Percentiles rank a stretch among this genome's conserved stretches.
Conservation (phyloP, 441 rosid genomes). For the Jatropha multifida region DNA sequence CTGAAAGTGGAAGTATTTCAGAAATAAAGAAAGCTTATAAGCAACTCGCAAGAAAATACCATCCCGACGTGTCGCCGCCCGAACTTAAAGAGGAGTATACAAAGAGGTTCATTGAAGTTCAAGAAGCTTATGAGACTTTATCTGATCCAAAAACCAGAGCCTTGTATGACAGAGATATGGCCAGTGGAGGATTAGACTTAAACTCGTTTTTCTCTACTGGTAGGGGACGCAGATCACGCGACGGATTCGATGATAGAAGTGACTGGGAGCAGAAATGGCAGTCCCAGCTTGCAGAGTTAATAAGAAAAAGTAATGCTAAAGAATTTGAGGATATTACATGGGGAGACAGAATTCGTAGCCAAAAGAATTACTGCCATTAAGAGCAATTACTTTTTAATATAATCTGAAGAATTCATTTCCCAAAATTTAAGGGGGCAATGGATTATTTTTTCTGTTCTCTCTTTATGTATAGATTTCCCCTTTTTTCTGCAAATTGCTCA, state of each 20-base stretch:
- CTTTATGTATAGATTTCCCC: too few species aligned
- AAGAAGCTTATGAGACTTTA: constrained; percentile 90
- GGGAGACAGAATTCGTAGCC: constrained; percentile 78
- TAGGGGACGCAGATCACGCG: constrained; percentile 36
- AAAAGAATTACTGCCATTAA: constrained; percentile 12
- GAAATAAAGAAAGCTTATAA: constrained; percentile 90
- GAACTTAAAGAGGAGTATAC: constrained; percentile 67
- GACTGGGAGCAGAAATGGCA: constrained; percentile 75
- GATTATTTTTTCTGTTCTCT: too few species aligned
- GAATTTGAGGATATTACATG: constrained; percentile 50
- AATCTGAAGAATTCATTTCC: too few species aligned
- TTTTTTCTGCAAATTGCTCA: too few species aligned
- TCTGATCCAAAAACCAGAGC: constrained; percentile 69
- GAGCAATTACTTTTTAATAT: too few species aligned
- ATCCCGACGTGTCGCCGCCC: constrained; percentile 87
- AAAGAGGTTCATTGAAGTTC: constrained; percentile 63
- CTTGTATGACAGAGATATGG: constrained; percentile 65
- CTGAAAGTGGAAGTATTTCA: constrained; percentile 47
- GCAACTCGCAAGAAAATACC: constrained; percentile 75
- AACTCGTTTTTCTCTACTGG: constrained; percentile 61
- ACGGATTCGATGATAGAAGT: constrained; percentile 57
- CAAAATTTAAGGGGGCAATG: too few species aligned
- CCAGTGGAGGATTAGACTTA: constrained; percentile 36
- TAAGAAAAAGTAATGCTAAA: constrained; percentile 56
- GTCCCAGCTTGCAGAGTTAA: constrained; percentile 60